Evolutionary conservation across 768 basidiomycete species (phyloP).

Genomic region (Rhodotorula graminis): DNA sequence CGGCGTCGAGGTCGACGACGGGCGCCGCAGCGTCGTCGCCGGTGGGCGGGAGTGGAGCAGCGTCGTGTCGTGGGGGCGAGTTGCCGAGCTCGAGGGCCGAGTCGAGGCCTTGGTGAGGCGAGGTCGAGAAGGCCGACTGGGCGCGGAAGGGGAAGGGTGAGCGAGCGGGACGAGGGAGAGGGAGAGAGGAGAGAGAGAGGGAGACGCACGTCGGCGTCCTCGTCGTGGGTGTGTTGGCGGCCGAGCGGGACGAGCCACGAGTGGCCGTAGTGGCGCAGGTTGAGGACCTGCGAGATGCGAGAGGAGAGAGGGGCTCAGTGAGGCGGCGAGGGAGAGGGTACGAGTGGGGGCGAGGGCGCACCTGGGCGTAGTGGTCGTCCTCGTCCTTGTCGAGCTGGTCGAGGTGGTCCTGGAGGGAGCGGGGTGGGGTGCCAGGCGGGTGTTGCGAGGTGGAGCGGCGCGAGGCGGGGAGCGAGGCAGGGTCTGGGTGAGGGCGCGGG

Average conservation of each 20-base stretch:
- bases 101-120: not conserved
- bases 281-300: not conserved
- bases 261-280: constrained; percentile 25
- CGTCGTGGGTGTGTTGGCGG: constrained; percentile 28
- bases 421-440: not conserved
- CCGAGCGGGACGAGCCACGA: constrained; percentile 33
- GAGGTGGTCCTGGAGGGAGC: constrained; percentile 27
- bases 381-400: constrained; percentile 27
- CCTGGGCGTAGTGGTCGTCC: constrained; percentile 5
- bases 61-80: not conserved
- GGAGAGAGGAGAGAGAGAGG: not conserved
- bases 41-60: too few species aligned
- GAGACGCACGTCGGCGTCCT: constrained; percentile 23
- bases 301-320: too few species aligned
- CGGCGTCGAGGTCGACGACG: constrained; percentile 31
- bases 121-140: constrained; percentile 18
- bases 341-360: not conserved
- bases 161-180: too few species aligned
- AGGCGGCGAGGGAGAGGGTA: not conserved
- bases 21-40: not conserved
- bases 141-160: not conserved
- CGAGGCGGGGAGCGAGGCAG: constrained; percentile 2
- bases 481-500: not conserved
- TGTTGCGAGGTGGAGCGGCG: not conserved
- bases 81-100: not conserved